A percentile compares a stretch with the other conserved stretches of the same genome.
Evolutionary conservation across 1,284 basidiomycete genomes (phyloP).

Genomic region (Meira miltonrushii): DNA sequence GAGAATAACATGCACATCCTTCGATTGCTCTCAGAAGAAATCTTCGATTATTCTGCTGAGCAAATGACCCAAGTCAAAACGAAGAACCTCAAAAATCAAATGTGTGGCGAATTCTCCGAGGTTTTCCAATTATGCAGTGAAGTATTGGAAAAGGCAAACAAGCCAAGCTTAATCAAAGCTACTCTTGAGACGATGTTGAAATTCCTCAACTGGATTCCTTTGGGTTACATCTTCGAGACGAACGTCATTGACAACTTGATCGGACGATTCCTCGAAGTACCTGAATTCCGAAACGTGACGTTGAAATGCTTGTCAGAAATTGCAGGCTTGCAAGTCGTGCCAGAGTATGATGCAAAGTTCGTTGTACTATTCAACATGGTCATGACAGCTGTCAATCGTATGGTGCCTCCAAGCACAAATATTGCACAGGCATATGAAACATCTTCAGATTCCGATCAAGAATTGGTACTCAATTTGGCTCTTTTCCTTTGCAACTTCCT

Average conservation of each 20-base stretch:
- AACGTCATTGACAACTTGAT: constrained; percentile 92
- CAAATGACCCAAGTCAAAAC: constrained; percentile 99
- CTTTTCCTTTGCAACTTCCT: constrained; percentile 97
- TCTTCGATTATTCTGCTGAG: constrained; percentile 98
- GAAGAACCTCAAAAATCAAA: constrained; percentile 83
- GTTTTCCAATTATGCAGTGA: constrained; percentile 58
- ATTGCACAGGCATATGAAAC: constrained; percentile 87
- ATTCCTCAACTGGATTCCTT: constrained; percentile 98
- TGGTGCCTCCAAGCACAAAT: constrained; percentile 67
- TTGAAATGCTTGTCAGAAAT: constrained; percentile 98
- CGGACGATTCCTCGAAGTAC: constrained; percentile 82
- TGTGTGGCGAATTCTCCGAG: constrained; percentile 52
- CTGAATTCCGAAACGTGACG: constrained; percentile 95
- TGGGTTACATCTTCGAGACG: constrained; percentile 98
- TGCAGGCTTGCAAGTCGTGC: constrained; percentile 74
- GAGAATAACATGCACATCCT: constrained; percentile 99
- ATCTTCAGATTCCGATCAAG: constrained; percentile 87
- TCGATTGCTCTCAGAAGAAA: constrained; percentile 94
- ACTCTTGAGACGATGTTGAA: constrained; percentile 91
- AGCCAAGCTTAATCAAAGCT: constrained; percentile 87
- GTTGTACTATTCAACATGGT: constrained; percentile 83
- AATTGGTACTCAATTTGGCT: constrained; percentile 93
- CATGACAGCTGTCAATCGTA: constrained; percentile 51
- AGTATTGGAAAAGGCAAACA: constrained; percentile 95
- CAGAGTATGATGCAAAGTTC: constrained; percentile 97